Percentiles rank a stretch among this genome's conserved stretches.
Evolutionary conservation across 106 monocot genomes (phyloP).

Genomic region (Acorus gramineus): DNA sequence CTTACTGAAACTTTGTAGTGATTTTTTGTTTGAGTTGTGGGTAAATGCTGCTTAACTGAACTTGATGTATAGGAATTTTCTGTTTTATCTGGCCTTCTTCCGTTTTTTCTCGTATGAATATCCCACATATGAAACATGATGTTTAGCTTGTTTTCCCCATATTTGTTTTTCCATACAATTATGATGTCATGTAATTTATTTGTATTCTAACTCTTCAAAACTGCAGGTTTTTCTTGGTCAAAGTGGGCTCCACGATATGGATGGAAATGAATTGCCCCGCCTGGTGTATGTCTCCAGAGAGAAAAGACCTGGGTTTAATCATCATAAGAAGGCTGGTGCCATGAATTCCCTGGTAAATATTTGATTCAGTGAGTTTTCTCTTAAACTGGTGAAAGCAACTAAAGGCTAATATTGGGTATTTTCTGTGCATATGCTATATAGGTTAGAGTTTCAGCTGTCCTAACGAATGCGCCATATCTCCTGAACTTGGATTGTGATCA

Average conservation of each 20-base stretch:
- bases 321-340: constrained; percentile 60
- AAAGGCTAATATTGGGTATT: background rate
- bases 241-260: constrained; percentile 51
- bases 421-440: constrained; percentile 6
- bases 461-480: constrained; percentile 63
- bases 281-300: constrained; percentile 56
- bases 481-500: constrained; percentile 81
- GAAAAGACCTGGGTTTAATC: constrained; percentile 52
- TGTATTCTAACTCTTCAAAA: background rate
- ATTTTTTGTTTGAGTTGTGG: no score
- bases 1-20: no score
- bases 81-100: no score
- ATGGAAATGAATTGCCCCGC: constrained; percentile 58
- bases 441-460: constrained; percentile 70
- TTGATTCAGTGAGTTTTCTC: background rate
- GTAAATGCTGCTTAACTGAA: no score
- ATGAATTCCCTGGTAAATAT: constrained; percentile 52
- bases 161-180: no score
- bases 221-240: constrained; percentile 51
- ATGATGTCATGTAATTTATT: no score
- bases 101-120: no score
- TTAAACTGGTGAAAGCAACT: background rate
- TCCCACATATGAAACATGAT: no score
- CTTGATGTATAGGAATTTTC: no score
- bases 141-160: no score